A percentile compares a stretch with the other conserved stretches of the same genome.
phyloP scores from a whole-genome alignment of 1,284 basidiomycete genomes.

The Papiliotrema nemorosa region DNA sequence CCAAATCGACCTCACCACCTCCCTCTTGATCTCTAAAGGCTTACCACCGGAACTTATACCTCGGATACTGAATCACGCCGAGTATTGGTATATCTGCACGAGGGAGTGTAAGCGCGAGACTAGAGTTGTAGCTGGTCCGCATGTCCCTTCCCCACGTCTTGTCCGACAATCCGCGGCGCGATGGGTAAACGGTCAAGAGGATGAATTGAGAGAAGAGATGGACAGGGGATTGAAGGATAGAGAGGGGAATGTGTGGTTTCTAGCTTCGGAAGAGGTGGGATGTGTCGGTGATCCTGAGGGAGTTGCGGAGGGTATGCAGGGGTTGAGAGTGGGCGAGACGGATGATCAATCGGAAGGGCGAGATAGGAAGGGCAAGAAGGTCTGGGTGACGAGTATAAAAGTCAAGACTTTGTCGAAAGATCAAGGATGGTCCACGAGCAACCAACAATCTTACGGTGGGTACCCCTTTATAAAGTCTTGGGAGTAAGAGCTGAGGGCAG shows the following conservation, averaged over 20 bases:
- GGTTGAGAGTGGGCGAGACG: not conserved
- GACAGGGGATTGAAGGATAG: constrained; percentile 20
- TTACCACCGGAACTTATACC: constrained; percentile 31
- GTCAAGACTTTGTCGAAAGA: constrained; percentile 35
- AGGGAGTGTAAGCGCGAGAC: constrained; percentile 13
- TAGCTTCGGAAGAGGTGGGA: constrained; percentile 28
- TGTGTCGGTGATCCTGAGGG: constrained; percentile 10
- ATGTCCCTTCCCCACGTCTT: constrained; percentile 8
- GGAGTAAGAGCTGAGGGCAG: constrained; percentile 12
- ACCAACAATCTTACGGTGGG: constrained; percentile 28
- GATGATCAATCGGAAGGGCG: not conserved
- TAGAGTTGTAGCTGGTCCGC: constrained; percentile 21
- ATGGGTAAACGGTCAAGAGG: constrained; percentile 28
- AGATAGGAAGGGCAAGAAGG: not conserved
- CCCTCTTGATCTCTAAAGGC: constrained; percentile 8
- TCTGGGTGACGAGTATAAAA: constrained; percentile 26
- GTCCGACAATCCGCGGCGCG: not conserved
- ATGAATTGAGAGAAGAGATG: constrained; percentile 11
- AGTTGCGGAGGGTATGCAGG: not conserved
- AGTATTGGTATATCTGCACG: constrained; percentile 25
- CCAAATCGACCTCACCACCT: constrained; percentile 13
- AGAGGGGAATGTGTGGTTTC: constrained; percentile 32
- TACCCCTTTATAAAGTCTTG: not conserved
- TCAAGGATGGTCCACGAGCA: constrained; percentile 37
- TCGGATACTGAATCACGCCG: constrained; percentile 27